Percentiles rank a stretch among this genome's conserved stretches.
Conservation (phyloP, 1,284 basidiomycete species). For the Blastosporella zonata region DNA sequence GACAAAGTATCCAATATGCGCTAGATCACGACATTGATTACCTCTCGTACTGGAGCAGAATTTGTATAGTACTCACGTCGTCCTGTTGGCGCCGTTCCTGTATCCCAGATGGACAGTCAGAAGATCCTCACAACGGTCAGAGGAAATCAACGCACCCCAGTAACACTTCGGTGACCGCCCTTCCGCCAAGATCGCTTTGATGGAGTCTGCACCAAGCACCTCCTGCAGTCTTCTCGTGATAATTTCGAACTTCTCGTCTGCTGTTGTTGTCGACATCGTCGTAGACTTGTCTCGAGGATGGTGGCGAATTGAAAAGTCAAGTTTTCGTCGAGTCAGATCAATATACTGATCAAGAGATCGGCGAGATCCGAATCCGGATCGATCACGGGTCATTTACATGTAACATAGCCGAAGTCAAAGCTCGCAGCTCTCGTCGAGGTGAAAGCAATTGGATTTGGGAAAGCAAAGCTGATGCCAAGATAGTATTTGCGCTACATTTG, state of each 20-base stretch:
- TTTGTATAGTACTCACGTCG: conserved; percentile 60
- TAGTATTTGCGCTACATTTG: no score
- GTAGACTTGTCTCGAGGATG: not conserved
- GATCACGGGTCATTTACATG: no score
- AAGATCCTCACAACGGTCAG: conserved; percentile 3
- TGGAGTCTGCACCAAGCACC: conserved; percentile 81
- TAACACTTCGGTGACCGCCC: conserved; percentile 79
- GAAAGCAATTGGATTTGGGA: no score
- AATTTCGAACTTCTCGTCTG: conserved; percentile 74
- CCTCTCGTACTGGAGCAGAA: not conserved
- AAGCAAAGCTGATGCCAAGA: no score
- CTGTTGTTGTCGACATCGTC: conserved; percentile 24
- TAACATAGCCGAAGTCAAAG: no score
- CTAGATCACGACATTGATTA: conserved; percentile 38
- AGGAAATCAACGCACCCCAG: conserved; percentile 67
- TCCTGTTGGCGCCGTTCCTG: conserved; percentile 93
- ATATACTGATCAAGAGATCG: not conserved
- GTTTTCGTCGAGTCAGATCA: conserved; percentile 17
- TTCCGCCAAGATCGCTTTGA: conserved; percentile 82
- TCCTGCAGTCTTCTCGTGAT: conserved; percentile 90
- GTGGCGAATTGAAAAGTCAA: not conserved
- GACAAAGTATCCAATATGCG: conserved; percentile 97
- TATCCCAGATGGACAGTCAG: conserved; percentile 12
- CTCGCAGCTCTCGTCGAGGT: no score
- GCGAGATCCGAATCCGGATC: no score